A percentile compares a stretch with the other conserved stretches of the same genome.
These are phyloP conservation scores for Starmerella potacharoeniae DNA, from an alignment of 805 yeast species.

Conservation along the genomic window DNA sequence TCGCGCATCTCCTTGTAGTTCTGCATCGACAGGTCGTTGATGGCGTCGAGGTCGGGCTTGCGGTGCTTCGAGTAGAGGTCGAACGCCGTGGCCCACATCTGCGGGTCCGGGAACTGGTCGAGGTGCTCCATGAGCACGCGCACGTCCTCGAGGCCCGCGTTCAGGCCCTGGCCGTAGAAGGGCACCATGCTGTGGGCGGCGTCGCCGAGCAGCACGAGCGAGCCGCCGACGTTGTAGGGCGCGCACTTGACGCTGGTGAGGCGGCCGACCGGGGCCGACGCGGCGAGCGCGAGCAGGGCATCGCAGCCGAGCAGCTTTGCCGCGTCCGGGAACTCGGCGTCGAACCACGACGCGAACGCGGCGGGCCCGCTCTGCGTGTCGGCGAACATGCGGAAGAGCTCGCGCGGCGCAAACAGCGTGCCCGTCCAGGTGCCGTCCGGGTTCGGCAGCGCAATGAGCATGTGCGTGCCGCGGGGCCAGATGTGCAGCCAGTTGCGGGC, in stretches of 20 bases:
- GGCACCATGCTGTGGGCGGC: slow-evolving; percentile 98
- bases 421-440: slow-evolving; percentile 78
- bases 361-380: slow-evolving; percentile 26
- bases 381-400: slow-evolving; percentile 39
- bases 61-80: slow-evolving; percentile 43
- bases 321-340: slow-evolving; percentile 62
- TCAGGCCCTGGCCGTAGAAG: slow-evolving; percentile 96
- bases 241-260: slow-evolving; percentile 57
- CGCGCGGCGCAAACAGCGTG: slow-evolving; percentile 78
- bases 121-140: slow-evolving; percentile 42
- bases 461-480: slow-evolving; percentile 80
- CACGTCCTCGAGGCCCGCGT: slow-evolving; percentile 90
- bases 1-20: slow-evolving; percentile 84
- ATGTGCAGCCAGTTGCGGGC: slow-evolving; percentile 65
- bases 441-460: slow-evolving; percentile 86
- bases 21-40: slow-evolving; percentile 62
- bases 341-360: slow-evolving; percentile 44
- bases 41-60: slow-evolving; percentile 59
- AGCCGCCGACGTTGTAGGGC: slow-evolving; percentile 57
- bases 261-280: slow-evolving; percentile 63
- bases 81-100: slow-evolving; percentile 38
- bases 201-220: slow-evolving; percentile 68
- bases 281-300: slow-evolving; percentile 37
- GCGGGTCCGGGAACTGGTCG: slow-evolving; percentile 24
- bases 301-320: slow-evolving; percentile 52